Percentiles rank a stretch among this genome's conserved stretches.
These are phyloP conservation scores for Umbilicaria muhlenbergii DNA, from an alignment of 495 filamentous ascomycete genomes.

Conservation along the genomic window DNA sequence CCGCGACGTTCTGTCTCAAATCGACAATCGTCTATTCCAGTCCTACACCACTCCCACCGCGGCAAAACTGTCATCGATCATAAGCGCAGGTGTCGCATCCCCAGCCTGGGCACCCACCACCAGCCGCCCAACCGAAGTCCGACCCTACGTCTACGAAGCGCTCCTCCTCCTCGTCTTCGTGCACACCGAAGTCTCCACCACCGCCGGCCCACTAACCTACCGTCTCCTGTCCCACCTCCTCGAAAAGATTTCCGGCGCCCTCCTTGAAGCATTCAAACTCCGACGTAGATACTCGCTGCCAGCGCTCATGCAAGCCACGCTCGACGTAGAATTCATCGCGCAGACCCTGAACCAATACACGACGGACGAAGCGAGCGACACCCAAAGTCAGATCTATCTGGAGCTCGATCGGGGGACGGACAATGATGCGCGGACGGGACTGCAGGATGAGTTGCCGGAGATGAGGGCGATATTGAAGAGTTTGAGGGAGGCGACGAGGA, in stretches of 20 bases:
- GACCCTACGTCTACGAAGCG: constrained; percentile 75
- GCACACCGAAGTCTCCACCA: constrained; percentile 84
- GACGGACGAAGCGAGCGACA: constrained; percentile 59
- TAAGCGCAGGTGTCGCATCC: constrained; percentile 52
- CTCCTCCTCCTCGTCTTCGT: constrained; percentile 72
- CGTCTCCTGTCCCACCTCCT: constrained; percentile 69
- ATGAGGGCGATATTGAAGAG: constrained; percentile 76
- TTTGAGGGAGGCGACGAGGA: constrained; percentile 65
- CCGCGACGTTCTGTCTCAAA: constrained; percentile 73
- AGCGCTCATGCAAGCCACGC: constrained; percentile 88
- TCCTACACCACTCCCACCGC: constrained; percentile 71
- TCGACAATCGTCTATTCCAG: constrained; percentile 77
- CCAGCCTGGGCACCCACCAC: constrained; percentile 53
- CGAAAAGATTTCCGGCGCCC: constrained; percentile 53
- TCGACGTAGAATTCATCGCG: constrained; percentile 92
- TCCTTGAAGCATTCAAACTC: constrained; percentile 53
- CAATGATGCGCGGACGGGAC: constrained; percentile 56
- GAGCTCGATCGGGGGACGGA: constrained; percentile 77
- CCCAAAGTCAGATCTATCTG: constrained; percentile 78
- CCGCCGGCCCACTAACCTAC: constrained; percentile 48
- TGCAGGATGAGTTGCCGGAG: constrained; percentile 76
- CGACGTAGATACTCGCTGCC: constrained; percentile 54
- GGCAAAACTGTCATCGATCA: constrained; percentile 40
- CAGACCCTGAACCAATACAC: constrained; percentile 83
- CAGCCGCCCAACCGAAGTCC: constrained; percentile 54